Percentiles rank a stretch among this genome's conserved stretches.
These are phyloP conservation scores for Austroboletus niveus DNA, from an alignment of 1,284 basidiomycete species.

Conservation along the genomic window DNA sequence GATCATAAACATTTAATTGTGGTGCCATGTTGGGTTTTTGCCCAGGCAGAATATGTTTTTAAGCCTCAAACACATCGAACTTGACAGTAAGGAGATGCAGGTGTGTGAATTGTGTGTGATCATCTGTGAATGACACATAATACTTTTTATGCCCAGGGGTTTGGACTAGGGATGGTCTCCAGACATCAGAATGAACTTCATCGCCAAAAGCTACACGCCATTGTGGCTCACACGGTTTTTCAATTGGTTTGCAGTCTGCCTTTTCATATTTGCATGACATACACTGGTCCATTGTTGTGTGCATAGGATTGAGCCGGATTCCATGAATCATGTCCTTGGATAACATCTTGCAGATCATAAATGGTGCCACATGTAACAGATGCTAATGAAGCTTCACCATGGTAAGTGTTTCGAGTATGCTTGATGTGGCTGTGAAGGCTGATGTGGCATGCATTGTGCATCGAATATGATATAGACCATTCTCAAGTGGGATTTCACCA, in stretches of 20 bases:
- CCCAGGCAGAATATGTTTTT: no score
- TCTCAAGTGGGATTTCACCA: background rate
- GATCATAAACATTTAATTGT: no score
- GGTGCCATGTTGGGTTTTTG: no score
- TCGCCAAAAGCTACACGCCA: no score
- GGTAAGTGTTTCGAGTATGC: background rate
- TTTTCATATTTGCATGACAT: background rate
- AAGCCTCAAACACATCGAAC: background rate
- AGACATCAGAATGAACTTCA: no score
- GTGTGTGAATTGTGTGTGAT: background rate
- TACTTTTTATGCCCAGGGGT: background rate
- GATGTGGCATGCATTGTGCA: background rate
- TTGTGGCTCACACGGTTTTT: no score
- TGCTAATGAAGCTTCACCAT: background rate
- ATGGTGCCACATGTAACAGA: background rate
- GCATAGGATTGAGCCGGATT: no score
- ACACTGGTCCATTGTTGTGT: no score
- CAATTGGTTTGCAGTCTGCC: background rate
- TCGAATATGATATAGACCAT: background rate
- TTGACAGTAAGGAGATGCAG: background rate
- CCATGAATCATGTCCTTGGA: no score
- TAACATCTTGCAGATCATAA: no score
- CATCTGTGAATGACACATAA: no score
- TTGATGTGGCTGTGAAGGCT: background rate
- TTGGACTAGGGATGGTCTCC: background rate